phyloP scores from a whole-genome alignment of 2,329 filamentous ascomycete genomes.

The Didymella arachidicola region DNA sequence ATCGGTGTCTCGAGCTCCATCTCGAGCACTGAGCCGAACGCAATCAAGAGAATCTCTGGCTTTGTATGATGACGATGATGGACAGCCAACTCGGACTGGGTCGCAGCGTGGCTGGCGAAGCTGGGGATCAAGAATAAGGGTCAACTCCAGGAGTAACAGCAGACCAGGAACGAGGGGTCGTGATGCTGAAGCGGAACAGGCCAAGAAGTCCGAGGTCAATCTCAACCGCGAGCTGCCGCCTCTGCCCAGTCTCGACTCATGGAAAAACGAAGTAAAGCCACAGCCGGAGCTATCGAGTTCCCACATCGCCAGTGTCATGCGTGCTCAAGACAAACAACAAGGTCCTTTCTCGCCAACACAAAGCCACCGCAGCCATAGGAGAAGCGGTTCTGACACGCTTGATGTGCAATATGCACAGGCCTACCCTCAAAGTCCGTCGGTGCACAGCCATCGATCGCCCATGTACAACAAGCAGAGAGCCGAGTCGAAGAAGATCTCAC shows the following conservation, averaged over 20 bases:
- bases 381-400: slow-evolving; percentile 42
- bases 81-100: slow-evolving; percentile 25
- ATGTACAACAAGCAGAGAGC: slow-evolving; percentile 27
- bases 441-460: slow-evolving; percentile 24
- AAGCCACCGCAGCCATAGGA: slow-evolving; percentile 42
- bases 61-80: slow-evolving; percentile 30
- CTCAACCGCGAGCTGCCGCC: slow-evolving; percentile 59
- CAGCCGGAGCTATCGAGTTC: slow-evolving; percentile 32
- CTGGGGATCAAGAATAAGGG: slow-evolving; percentile 48
- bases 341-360: slow-evolving; percentile 39
- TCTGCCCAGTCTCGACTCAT: slow-evolving; percentile 55
- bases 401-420: slow-evolving; percentile 34
- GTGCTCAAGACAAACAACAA: slow-evolving; percentile 40
- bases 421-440: slow-evolving; percentile 21
- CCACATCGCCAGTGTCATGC: slow-evolving; percentile 49
- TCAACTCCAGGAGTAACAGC: slow-evolving; percentile 45
- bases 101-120: slow-evolving; percentile 49
- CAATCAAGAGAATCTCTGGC: slow-evolving; percentile 48
- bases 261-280: slow-evolving; percentile 38
- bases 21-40: slow-evolving; percentile 40
- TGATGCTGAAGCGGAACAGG: slow-evolving; percentile 31
- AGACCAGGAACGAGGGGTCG: slow-evolving; percentile 43
- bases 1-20: slow-evolving; percentile 25
- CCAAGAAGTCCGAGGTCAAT: slow-evolving; percentile 49
- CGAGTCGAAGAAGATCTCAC: slow-evolving; percentile 24